Evolutionary conservation across 169 alveolate genomes (phyloP).

Genomic region (Eimeria brunetti): DNA sequence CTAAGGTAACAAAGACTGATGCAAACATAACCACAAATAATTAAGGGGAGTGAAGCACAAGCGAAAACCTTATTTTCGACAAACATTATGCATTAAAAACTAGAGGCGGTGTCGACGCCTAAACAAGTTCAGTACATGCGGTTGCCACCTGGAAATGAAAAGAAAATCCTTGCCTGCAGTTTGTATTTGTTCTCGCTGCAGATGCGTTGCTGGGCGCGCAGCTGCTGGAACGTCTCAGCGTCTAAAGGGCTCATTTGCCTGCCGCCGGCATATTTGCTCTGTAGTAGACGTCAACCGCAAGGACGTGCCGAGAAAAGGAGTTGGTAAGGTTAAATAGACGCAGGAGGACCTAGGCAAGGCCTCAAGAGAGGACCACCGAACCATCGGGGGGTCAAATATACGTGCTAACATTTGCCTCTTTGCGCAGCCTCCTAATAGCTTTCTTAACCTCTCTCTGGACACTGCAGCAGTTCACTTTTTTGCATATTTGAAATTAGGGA

Average conservation of each 20-base stretch:
- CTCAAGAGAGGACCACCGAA: no score
- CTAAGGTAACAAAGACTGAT: no score
- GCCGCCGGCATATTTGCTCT: conserved; percentile 53
- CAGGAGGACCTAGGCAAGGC: no score
- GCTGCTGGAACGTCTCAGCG: conserved; percentile 3
- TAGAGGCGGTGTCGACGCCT: neutral
- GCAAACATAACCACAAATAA: neutral
- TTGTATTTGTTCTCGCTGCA: conserved; percentile 41
- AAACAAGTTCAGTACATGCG: neutral
- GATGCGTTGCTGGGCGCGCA: conserved; percentile 38
- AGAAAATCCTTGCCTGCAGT: conserved; percentile 7
- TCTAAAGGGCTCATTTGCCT: conserved; percentile 16
- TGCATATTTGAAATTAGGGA: no score
- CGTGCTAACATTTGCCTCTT: no score
- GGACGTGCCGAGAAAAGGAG: neutral
- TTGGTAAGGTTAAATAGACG: neutral
- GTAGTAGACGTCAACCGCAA: conserved; percentile 1
- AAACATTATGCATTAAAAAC: neutral
- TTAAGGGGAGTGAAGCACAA: neutral
- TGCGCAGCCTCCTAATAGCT: no score
- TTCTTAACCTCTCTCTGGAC: no score
- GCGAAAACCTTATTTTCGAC: neutral
- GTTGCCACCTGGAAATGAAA: neutral
- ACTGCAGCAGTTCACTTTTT: no score
- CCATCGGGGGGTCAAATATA: no score